Evolutionary conservation across 2,329 filamentous ascomycete species (phyloP).

Genomic region (Scedosporium aurantiacum): DNA sequence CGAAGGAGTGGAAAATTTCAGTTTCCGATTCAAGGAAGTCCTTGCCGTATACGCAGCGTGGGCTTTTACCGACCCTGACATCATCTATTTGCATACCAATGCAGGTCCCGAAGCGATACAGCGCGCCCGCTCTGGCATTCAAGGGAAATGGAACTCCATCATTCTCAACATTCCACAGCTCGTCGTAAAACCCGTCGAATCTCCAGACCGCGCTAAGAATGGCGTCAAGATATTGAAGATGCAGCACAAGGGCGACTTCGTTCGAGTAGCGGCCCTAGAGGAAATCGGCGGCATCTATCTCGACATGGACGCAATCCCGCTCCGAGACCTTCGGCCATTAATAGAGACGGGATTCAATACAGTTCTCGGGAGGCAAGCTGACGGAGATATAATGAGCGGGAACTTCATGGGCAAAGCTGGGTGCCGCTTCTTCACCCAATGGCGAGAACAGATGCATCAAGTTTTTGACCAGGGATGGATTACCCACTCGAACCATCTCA

Average conservation of each 20-base stretch:
- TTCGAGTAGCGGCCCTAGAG: conserved; percentile 13
- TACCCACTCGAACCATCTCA: conserved; percentile 16
- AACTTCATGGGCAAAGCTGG: conserved; percentile 14
- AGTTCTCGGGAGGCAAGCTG: conserved; percentile 11
- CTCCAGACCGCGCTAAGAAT: conserved; percentile 10
- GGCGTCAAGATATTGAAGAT: conserved; percentile 9
- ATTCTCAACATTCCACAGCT: conserved; percentile 14
- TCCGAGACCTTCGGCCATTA: conserved; percentile 8
- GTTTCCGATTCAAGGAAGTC: conserved; percentile 15
- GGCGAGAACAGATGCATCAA: conserved; percentile 23
- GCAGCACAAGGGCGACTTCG: conserved; percentile 15
- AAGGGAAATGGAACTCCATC: conserved; percentile 15
- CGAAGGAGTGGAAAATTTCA: conserved; percentile 11
- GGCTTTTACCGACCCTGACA: conserved; percentile 12
- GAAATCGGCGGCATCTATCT: conserved; percentile 14
- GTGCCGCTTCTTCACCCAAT: conserved; percentile 11
- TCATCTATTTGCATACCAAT: conserved; percentile 19
- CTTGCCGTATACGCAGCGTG: conserved; percentile 15
- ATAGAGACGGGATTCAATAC: conserved; percentile 12
- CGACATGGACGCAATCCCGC: conserved; percentile 13
- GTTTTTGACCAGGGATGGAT: conserved; percentile 18
- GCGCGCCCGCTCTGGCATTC: conserved; percentile 7
- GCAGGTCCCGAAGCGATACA: conserved; percentile 8
- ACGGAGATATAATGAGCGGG: conserved; percentile 14
- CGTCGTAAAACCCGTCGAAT: background rate